Conservation (phyloP, 2,329 filamentous ascomycete species). For the Hymenoscyphus occultus region DNA sequence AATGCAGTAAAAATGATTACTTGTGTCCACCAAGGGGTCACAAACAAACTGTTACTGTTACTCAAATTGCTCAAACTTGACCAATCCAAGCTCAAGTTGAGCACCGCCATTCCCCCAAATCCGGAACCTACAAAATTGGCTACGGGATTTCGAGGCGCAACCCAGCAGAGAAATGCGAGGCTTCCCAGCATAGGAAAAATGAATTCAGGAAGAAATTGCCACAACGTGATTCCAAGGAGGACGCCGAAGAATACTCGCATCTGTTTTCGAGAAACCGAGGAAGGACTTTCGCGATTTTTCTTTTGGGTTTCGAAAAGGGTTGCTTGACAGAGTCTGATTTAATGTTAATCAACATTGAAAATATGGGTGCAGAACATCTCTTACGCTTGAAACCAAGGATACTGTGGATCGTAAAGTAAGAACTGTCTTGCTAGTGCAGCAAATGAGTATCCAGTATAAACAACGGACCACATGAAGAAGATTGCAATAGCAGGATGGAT, state of each 20-base stretch:
- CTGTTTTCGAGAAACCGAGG: conserved; percentile 48
- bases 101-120: conserved; percentile 58
- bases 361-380: neutral
- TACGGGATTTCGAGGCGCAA: conserved; percentile 54
- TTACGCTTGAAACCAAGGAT: conserved; percentile 43
- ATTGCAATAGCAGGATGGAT: conserved; percentile 53
- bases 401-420: conserved; percentile 56
- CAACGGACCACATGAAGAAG: conserved; percentile 59
- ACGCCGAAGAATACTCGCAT: conserved; percentile 56
- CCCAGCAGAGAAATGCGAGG: conserved; percentile 61
- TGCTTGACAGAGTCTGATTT: conserved; percentile 47
- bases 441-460: conserved; percentile 57
- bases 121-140: conserved; percentile 62
- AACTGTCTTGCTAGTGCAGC: conserved; percentile 56
- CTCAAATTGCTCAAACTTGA: conserved; percentile 51
- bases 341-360: conserved; percentile 5
- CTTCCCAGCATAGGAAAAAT: conserved; percentile 58
- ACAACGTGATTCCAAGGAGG: conserved; percentile 51
- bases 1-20: conserved; percentile 55
- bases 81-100: conserved; percentile 60
- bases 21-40: conserved; percentile 59
- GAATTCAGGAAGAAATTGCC: conserved; percentile 62
- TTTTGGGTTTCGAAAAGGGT: conserved; percentile 57
- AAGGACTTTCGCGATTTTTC: conserved; percentile 49
- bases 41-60: conserved; percentile 46